These are phyloP conservation scores for Corylus americana DNA, from an alignment of 306 rosid species.

Conservation along the genomic window DNA sequence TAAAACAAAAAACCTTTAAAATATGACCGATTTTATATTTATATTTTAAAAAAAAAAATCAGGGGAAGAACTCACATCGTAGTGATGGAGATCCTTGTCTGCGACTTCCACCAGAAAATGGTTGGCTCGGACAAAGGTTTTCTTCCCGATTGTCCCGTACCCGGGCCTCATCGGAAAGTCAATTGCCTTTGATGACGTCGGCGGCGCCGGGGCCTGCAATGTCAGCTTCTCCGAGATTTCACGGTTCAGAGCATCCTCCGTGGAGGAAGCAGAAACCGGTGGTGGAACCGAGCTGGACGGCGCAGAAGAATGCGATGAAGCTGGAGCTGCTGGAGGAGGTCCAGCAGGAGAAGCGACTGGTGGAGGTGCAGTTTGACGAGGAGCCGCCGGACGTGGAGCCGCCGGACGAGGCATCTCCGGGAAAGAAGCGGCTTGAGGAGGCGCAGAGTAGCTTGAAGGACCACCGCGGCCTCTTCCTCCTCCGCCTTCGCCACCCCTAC, in stretches of 20 bases:
- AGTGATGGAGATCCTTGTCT: slow-evolving; percentile 45
- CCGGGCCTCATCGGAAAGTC: slow-evolving; percentile 46
- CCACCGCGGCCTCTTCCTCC: slow-evolving; percentile 19
- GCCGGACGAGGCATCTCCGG: not conserved
- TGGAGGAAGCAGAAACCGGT: not conserved
- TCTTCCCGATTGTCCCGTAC: slow-evolving; percentile 34
- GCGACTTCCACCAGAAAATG: slow-evolving; percentile 53
- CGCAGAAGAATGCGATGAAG: not conserved
- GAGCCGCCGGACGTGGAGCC: not conserved
- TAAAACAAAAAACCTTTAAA: too few species aligned
- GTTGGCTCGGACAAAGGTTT: slow-evolving; percentile 46
- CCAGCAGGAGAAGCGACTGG: not conserved
- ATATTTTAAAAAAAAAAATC: too few species aligned
- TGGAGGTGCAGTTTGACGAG: not conserved
- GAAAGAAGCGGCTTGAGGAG: not conserved
- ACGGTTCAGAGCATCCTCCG: not conserved
- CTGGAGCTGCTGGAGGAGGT: not conserved
- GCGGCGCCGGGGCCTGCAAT: slow-evolving; percentile 28
- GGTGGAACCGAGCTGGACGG: too few species aligned
- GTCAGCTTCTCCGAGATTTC: slow-evolving; percentile 25
- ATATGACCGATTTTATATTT: not conserved
- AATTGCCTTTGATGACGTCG: slow-evolving; percentile 44
- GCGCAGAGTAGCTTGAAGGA: not conserved
- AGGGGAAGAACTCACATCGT: slow-evolving; percentile 42
- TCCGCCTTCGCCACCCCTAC: not conserved